These are phyloP conservation scores for Fusarium verticillioides DNA, from an alignment of 2,329 filamentous ascomycete genomes.

Conservation along the genomic window DNA sequence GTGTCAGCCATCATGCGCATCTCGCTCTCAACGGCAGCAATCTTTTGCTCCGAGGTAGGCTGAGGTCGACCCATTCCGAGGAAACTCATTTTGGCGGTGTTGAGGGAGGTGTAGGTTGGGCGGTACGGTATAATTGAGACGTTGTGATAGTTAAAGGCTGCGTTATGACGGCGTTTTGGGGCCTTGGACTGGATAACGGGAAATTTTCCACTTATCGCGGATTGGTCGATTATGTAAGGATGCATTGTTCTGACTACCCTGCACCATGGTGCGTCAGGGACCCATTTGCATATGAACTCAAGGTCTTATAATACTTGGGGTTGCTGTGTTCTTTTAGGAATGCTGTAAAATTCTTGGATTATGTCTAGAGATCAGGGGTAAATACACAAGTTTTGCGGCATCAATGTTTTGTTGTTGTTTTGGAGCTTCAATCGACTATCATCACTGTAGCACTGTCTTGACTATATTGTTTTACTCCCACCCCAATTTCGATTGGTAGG, in stretches of 20 bases:
- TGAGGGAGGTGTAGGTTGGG: not conserved
- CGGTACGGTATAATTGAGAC: not conserved
- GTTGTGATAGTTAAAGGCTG: conserved; percentile 15
- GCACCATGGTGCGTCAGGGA: not conserved
- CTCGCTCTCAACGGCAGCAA: conserved; percentile 94
- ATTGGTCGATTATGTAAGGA: conserved; percentile 42
- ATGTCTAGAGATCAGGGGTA: rapidly evolving
- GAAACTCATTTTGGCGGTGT: conserved; percentile 55
- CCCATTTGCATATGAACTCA: not conserved
- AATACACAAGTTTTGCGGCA: too few relatives aligned
- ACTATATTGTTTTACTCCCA: too few relatives aligned
- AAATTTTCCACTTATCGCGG: conserved; percentile 44
- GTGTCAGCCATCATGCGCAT: conserved; percentile 98
- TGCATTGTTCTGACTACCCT: conserved; percentile 30
- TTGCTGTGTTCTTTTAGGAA: too few relatives aligned
- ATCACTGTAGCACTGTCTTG: rapidly evolving
- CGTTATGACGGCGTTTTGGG: conserved; percentile 23
- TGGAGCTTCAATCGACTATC: not conserved
- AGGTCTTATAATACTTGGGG: not conserved
- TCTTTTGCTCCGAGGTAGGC: conserved; percentile 95
- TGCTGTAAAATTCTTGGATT: not conserved
- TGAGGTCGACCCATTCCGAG: conserved; percentile 72
- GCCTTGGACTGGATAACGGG: conserved; percentile 19
- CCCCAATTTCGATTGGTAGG: not conserved
- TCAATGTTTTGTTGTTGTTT: not conserved